Conservation (phyloP, 2,329 filamentous ascomycete genomes). For the Neofusicoccum ribis region DNA sequence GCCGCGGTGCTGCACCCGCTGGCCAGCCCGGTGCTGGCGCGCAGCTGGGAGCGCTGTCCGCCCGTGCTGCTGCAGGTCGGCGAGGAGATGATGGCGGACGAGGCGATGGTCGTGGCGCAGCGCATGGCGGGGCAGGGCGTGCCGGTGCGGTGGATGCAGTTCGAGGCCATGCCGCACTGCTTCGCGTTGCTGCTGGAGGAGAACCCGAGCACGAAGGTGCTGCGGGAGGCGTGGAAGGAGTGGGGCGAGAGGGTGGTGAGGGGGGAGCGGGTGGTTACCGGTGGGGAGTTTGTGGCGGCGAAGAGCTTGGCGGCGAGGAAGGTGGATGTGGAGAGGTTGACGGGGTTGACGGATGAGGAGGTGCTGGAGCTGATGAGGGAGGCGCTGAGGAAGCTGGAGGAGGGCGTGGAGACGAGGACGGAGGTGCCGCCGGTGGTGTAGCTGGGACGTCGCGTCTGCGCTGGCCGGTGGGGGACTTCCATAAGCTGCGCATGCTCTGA, state of each 20-base stretch:
- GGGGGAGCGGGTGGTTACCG: slow-evolving; percentile 22
- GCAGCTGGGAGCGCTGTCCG: slow-evolving; percentile 61
- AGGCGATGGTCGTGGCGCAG: slow-evolving; percentile 61
- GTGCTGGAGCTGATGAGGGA: slow-evolving; percentile 32
- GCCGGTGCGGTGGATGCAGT: slow-evolving; percentile 67
- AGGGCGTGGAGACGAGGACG: not conserved
- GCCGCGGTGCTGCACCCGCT: slow-evolving; percentile 62
- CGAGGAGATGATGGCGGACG: slow-evolving; percentile 71
- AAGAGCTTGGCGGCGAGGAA: slow-evolving; percentile 31
- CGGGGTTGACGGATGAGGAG: slow-evolving; percentile 33
- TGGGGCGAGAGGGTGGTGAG: not conserved
- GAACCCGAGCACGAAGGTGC: slow-evolving; percentile 24
- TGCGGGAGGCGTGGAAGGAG: slow-evolving; percentile 15
- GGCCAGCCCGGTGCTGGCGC: slow-evolving; percentile 57
- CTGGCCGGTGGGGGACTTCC: no score
- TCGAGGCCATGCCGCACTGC: slow-evolving; percentile 78
- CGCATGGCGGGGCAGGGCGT: slow-evolving; percentile 60
- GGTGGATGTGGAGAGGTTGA: slow-evolving; percentile 32
- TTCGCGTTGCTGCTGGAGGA: slow-evolving; percentile 49
- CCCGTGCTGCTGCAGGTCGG: slow-evolving; percentile 70
- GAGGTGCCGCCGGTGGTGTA: not conserved
- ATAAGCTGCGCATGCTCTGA: no score
- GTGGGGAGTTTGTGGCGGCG: slow-evolving; percentile 30
- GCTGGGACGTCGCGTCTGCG: not conserved
- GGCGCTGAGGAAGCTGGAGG: slow-evolving; percentile 9